Evolutionary conservation across 1,284 basidiomycete species (phyloP), one percentile per base, ranked within the genome.

Genomic region (Ustilago nuda): DNA sequence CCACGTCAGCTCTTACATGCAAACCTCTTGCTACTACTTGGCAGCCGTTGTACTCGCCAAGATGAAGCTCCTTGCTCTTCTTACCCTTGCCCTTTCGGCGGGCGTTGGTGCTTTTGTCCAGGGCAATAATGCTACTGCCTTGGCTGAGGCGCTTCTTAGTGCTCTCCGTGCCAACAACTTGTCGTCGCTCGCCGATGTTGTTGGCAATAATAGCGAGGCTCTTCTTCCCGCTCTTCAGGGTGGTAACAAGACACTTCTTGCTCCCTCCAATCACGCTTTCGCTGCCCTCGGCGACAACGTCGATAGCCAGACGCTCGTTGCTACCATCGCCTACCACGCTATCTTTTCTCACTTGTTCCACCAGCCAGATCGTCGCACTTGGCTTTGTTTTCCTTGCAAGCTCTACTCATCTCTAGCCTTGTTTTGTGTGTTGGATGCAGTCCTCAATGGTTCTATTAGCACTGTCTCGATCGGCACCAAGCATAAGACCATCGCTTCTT

Each of bases 251-350:
- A 87, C 87, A 33, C 83, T 88, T 60, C 85, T 88, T 51, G 87
- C 87, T 8, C 87, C 87, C 17, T 84, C 61, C 76, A 86, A 88
- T 78, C 78, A 73, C 19, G 87, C 85, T 8, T 86, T 87, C 66
- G 55, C 66, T 32, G 65, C 60, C 11, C 83, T 87, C n/a, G 80
- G 84, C 35, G 61, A 73, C 37, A 58, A 79, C 36, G 82, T 88
- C 37, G 85, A 88, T 1, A 81, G 76, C 58, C 87, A 89, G 71
- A 62, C 82, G 15, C 77, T 91, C 15, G 85, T 88, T 39, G 84
- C 89, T 61, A 86, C 90, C 54, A 81, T 92, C 57, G 86, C 89
- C 6, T 92, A 92, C 86, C 91, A 92, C 82, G 73, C 69, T 76
- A 60, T 62, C 69, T 72, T 5, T 15, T 8, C n/a, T 6, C n/a